Evolutionary conservation across 306 rosid species (phyloP).

Genomic region (Ziziphus jujuba): DNA sequence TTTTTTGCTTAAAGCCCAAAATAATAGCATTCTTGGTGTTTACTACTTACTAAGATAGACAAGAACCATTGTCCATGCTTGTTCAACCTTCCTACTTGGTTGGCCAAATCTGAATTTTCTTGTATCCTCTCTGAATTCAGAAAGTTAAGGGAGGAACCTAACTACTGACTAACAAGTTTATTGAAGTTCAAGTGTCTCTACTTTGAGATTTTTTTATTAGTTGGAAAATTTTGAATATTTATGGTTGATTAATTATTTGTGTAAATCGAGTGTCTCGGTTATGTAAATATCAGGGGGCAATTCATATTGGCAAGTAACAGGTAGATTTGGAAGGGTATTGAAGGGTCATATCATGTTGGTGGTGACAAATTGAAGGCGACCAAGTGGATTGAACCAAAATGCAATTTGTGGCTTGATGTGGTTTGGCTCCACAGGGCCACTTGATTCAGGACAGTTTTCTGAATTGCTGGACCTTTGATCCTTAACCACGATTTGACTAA

Average conservation of each 20-base stretch:
- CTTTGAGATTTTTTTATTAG: too few relatives aligned
- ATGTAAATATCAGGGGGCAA: conserved; percentile 6
- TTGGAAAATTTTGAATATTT: too few relatives aligned
- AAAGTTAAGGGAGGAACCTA: not conserved
- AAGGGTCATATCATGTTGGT: conserved; percentile 5
- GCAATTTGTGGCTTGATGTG: conserved; percentile 1
- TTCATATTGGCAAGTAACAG: not conserved
- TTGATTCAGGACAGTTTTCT: too few relatives aligned
- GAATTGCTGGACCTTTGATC: too few relatives aligned
- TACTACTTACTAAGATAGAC: not conserved
- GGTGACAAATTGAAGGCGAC: not conserved
- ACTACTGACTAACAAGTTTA: not conserved
- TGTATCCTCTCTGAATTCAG: not conserved
- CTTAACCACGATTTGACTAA: not conserved
- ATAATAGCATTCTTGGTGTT: not conserved
- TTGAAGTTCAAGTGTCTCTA: too few relatives aligned
- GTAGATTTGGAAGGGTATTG: not conserved
- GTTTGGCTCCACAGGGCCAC: conserved; percentile 4
- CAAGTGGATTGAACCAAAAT: not conserved
- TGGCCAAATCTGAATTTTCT: too few relatives aligned
- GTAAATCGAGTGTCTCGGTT: not conserved
- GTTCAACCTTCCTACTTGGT: too few relatives aligned
- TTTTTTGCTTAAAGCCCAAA: too few relatives aligned
- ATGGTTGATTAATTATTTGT: not conserved
- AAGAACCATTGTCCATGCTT: too few relatives aligned